phyloP scores from a whole-genome alignment of 108 stramenopile species.

The Epipyxis sp. region DNA sequence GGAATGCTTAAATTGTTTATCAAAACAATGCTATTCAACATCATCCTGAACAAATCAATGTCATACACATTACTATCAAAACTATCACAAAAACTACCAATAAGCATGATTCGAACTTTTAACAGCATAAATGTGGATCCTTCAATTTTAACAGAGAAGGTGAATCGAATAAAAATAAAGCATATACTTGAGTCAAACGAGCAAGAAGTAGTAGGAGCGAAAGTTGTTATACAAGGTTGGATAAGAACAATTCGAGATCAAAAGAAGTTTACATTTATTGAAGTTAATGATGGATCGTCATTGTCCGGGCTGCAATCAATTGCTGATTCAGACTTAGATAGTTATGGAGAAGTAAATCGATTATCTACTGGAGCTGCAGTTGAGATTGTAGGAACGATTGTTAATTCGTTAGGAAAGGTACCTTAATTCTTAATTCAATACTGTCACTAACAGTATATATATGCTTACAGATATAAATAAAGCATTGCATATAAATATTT shows the following conservation, averaged over 20 bases:
- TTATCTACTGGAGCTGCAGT: slow-evolving; percentile 87
- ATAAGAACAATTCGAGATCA: slow-evolving; percentile 91
- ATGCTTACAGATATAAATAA: no score
- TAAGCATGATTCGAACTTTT: no score
- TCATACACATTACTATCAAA: no score
- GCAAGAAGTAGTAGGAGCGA: slow-evolving; percentile 37
- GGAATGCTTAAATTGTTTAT: no score
- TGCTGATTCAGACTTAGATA: slow-evolving; percentile 58
- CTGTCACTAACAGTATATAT: no score
- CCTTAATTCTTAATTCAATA: no score
- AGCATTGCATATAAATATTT: no score
- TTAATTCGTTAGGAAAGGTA: slow-evolving; percentile 69
- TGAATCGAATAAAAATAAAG: slow-evolving; percentile 1
- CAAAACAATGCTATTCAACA: no score
- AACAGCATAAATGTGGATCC: no score
- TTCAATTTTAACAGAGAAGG: no score
- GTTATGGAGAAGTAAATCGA: slow-evolving; percentile 37
- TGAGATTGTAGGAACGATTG: slow-evolving; percentile 70
- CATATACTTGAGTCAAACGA: background rate
- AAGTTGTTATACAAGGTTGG: slow-evolving; percentile 88
- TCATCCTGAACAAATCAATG: no score
- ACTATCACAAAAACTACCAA: no score
- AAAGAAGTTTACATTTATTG: slow-evolving; percentile 91
- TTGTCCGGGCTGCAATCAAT: slow-evolving; percentile 81
- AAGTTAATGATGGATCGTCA: slow-evolving; percentile 94